Percentiles rank a stretch among this genome's conserved stretches.
Evolutionary conservation across 2,329 filamentous ascomycete genomes (phyloP).

Genomic region (Paraphaeosphaeria minitans): DNA sequence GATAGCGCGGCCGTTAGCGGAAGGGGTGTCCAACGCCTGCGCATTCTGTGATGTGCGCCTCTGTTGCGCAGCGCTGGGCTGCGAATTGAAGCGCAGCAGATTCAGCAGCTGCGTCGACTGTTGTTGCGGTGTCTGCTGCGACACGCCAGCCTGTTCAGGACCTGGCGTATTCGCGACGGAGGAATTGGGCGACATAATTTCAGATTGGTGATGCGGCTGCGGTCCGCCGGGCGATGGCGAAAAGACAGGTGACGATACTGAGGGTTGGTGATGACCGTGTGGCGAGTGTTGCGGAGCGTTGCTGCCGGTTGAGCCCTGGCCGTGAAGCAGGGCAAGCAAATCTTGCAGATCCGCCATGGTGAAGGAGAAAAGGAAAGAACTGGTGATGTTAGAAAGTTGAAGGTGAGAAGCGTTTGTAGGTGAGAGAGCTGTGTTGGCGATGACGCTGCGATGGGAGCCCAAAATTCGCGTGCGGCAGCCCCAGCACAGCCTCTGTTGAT

Average conservation of each 20-base stretch:
- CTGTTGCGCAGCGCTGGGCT: slow-evolving; percentile 47
- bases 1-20: slow-evolving; percentile 46
- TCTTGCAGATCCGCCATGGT: slow-evolving; percentile 53
- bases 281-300: slow-evolving; percentile 29
- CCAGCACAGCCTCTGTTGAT: slow-evolving; percentile 14
- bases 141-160: slow-evolving; percentile 49
- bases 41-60: slow-evolving; percentile 38
- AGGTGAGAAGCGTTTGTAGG: slow-evolving; percentile 11
- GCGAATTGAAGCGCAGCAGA: slow-evolving; percentile 67
- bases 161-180: slow-evolving; percentile 52
- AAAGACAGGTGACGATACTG: slow-evolving; percentile 63
- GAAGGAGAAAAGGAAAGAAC: slow-evolving; percentile 26
- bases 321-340: slow-evolving; percentile 51
- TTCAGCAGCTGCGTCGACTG: slow-evolving; percentile 64
- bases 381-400: slow-evolving; percentile 17
- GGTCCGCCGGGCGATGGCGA: slow-evolving; percentile 60
- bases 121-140: slow-evolving; percentile 46
- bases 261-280: slow-evolving; percentile 57
- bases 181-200: slow-evolving; percentile 63
- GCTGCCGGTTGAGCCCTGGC: slow-evolving; percentile 31
- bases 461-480: slow-evolving; percentile 17
- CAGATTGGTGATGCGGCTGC: slow-evolving; percentile 62
- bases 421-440: slow-evolving; percentile 15
- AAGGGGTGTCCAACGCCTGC: slow-evolving; percentile 21
- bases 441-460: slow-evolving; percentile 17